These are phyloP conservation scores for Phyllosticta citribraziliensis DNA, from an alignment of 2,329 filamentous ascomycete species.

Conservation along the genomic window DNA sequence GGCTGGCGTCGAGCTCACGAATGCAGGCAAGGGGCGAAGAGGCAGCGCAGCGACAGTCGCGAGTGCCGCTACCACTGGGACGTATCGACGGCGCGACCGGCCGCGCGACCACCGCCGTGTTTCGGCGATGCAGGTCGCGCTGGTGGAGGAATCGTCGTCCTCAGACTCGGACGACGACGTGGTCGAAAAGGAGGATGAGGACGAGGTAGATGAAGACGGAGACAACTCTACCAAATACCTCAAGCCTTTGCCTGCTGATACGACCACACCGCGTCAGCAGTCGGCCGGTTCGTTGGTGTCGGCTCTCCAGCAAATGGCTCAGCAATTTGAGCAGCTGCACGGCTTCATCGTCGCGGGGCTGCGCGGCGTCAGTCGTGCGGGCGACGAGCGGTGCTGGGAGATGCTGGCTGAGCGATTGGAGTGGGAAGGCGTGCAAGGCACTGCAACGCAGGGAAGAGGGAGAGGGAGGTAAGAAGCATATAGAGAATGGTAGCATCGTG, in stretches of 20 bases:
- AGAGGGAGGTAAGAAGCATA: too few relatives aligned
- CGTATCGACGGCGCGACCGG: slow-evolving; percentile 17
- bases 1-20: background rate
- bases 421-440: slow-evolving; percentile 23
- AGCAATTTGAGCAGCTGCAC: slow-evolving; percentile 55
- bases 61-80: slow-evolving; percentile 18
- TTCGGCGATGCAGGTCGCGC: slow-evolving; percentile 8
- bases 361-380: slow-evolving; percentile 63
- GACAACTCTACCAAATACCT: background rate
- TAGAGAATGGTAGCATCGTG: too few relatives aligned
- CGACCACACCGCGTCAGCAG: background rate
- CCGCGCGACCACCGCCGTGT: background rate
- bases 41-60: slow-evolving; percentile 17
- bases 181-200: slow-evolving; percentile 27
- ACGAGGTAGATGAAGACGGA: slow-evolving; percentile 14
- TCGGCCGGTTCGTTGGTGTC: slow-evolving; percentile 15
- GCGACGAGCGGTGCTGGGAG: slow-evolving; percentile 66
- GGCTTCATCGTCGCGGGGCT: slow-evolving; percentile 65
- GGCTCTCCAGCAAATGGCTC: slow-evolving; percentile 47
- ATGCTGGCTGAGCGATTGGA: slow-evolving; percentile 73
- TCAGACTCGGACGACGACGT: slow-evolving; percentile 9
- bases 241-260: background rate
- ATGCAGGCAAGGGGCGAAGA: background rate
- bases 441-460: too few relatives aligned
- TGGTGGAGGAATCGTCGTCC: background rate